These are phyloP conservation scores for Thelonectria olida DNA, from an alignment of 2,329 filamentous ascomycete genomes.

Conservation along the genomic window DNA sequence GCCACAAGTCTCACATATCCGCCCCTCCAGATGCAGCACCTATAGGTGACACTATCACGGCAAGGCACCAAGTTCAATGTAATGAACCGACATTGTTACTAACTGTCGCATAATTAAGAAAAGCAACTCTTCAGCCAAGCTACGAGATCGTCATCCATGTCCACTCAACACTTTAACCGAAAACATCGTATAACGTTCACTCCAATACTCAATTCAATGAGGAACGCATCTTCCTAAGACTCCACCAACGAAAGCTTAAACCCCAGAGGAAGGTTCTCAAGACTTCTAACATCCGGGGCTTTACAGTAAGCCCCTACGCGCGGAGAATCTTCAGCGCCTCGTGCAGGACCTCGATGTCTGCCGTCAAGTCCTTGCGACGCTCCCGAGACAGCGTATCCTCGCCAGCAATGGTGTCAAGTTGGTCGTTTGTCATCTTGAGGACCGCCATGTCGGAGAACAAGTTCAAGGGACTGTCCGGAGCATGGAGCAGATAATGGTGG, in stretches of 20 bases:
- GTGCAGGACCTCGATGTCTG: conserved; percentile 57
- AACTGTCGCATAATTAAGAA: background rate
- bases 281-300: background rate
- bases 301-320: background rate
- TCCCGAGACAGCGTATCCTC: conserved; percentile 58
- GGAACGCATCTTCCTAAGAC: background rate
- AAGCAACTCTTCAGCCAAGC: background rate
- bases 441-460: conserved; percentile 63
- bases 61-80: background rate
- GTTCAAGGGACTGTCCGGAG: conserved; percentile 58
- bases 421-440: conserved; percentile 52
- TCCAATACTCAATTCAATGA: background rate
- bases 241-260: background rate
- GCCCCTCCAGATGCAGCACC: no score
- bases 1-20: no score
- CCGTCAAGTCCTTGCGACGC: conserved; percentile 53
- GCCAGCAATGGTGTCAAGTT: conserved; percentile 66
- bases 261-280: background rate
- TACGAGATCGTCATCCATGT: background rate
- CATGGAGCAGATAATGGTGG: conserved; percentile 61
- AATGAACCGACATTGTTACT: background rate
- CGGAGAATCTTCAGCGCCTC: conserved; percentile 43
- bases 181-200: background rate
- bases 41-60: no score
- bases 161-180: no score